These are phyloP conservation scores for Eragrostis tef DNA, from an alignment of 202 grass and related monocot genomes.

Conservation along the genomic window DNA sequence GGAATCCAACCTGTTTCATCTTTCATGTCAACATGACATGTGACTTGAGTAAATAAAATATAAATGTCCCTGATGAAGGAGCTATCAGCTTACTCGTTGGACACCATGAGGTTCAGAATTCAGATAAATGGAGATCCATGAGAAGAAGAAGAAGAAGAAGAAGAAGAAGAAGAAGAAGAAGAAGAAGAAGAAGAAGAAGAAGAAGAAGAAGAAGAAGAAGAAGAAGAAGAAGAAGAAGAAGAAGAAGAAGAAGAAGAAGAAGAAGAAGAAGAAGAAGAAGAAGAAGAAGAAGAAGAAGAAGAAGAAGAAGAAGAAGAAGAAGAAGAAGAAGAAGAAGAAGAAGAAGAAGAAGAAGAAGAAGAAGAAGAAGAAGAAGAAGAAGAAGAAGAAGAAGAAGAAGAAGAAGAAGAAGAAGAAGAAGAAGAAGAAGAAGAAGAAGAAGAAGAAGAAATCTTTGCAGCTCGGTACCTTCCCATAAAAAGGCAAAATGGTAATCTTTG, in stretches of 20 bases:
- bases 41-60: slow-evolving; percentile 24
- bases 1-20: slow-evolving; percentile 36
- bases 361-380: neutral
- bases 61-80: slow-evolving; percentile 27
- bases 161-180: no score
- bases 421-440: no score
- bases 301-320: neutral
- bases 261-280: no score
- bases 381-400: no score
- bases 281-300: neutral
- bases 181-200: no score
- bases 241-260: no score
- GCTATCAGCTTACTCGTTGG: slow-evolving; percentile 19
- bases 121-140: slow-evolving; percentile 23
- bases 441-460: slow-evolving; percentile 33
- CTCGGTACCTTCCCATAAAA: slow-evolving; percentile 45
- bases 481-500: slow-evolving; percentile 40
- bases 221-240: neutral
- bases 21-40: slow-evolving; percentile 34
- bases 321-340: no score
- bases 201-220: neutral
- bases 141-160: neutral
- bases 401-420: no score
- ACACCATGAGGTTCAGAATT: slow-evolving; percentile 25
- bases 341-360: no score